Conservation (phyloP, 179 eudicot genomes). For the Heliamphora ciliata region DNA sequence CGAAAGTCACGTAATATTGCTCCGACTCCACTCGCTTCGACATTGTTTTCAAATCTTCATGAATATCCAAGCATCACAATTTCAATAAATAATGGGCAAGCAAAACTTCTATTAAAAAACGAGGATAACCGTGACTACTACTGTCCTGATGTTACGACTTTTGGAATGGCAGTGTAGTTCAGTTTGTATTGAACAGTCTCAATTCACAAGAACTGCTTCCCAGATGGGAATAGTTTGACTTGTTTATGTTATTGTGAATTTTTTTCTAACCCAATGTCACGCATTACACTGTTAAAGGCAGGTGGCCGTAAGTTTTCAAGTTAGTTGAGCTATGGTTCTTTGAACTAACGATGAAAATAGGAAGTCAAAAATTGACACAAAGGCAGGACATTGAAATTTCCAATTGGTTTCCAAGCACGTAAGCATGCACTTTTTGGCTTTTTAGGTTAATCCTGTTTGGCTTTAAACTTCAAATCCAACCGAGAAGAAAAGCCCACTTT, state of each 20-base stretch:
- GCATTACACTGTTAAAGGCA: neutral
- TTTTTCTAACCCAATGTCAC: neutral
- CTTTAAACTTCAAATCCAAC: no score
- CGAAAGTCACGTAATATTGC: constrained; percentile 70
- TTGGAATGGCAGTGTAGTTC: neutral
- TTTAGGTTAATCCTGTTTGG: no score
- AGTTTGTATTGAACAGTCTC: neutral
- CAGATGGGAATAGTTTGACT: neutral
- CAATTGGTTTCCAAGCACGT: no score
- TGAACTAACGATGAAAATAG: constrained; percentile 23
- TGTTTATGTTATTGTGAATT: neutral
- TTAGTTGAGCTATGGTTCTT: constrained; percentile 39
- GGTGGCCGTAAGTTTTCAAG: neutral
- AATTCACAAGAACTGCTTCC: neutral
- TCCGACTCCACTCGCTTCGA: constrained; percentile 86
- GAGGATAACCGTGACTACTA: neutral
- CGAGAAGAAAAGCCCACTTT: no score
- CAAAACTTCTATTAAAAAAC: neutral
- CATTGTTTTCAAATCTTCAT: constrained; percentile 78
- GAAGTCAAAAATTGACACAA: neutral
- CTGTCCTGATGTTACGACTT: neutral
- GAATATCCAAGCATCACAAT: neutral
- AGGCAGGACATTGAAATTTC: neutral
- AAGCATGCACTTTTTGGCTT: no score
- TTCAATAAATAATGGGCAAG: neutral